These are phyloP conservation scores for Xanthoconium stramineum DNA, from an alignment of 768 basidiomycete genomes.

Conservation along the genomic window DNA sequence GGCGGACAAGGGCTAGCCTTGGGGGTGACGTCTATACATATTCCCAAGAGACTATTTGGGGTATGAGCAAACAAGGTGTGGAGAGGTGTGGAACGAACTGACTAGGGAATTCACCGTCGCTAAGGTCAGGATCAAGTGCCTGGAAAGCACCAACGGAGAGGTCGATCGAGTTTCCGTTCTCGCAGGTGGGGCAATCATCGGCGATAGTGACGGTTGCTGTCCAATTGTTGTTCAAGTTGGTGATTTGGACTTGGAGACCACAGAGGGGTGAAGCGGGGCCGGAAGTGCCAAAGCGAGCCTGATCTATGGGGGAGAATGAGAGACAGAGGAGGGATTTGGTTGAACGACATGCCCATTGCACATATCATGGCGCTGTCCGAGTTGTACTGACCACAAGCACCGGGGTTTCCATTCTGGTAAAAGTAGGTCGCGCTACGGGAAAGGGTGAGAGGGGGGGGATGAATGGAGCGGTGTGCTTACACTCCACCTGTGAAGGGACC, in stretches of 20 bases:
- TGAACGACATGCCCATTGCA: slow-evolving; percentile 52
- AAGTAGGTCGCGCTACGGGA: slow-evolving; percentile 57
- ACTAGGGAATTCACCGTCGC: slow-evolving; percentile 59
- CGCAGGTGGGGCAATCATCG: slow-evolving; percentile 82
- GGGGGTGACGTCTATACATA: slow-evolving; percentile 15
- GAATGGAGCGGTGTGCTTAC: slow-evolving; percentile 31
- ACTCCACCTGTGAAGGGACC: slow-evolving; percentile 34
- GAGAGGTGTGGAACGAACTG: slow-evolving; percentile 23
- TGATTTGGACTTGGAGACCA: slow-evolving; percentile 61
- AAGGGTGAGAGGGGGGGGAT: neutral
- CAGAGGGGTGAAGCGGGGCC: slow-evolving; percentile 54
- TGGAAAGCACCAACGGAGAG: slow-evolving; percentile 69
- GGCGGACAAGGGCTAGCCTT: slow-evolving; percentile 21
- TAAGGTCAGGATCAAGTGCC: slow-evolving; percentile 41
- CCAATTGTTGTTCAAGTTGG: slow-evolving; percentile 51
- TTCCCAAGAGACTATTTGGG: slow-evolving; percentile 28
- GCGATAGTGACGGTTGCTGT: slow-evolving; percentile 63
- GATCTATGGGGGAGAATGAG: slow-evolving; percentile 37
- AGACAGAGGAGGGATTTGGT: neutral
- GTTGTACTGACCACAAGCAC: slow-evolving; percentile 71
- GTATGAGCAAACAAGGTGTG: neutral
- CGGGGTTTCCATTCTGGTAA: slow-evolving; percentile 68
- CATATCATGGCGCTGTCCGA: slow-evolving; percentile 56
- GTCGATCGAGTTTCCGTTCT: slow-evolving; percentile 64
- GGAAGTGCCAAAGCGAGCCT: slow-evolving; percentile 47